These are phyloP conservation scores for Solanum okadae DNA, from an alignment of 257 asterid species.

Conservation along the genomic window DNA sequence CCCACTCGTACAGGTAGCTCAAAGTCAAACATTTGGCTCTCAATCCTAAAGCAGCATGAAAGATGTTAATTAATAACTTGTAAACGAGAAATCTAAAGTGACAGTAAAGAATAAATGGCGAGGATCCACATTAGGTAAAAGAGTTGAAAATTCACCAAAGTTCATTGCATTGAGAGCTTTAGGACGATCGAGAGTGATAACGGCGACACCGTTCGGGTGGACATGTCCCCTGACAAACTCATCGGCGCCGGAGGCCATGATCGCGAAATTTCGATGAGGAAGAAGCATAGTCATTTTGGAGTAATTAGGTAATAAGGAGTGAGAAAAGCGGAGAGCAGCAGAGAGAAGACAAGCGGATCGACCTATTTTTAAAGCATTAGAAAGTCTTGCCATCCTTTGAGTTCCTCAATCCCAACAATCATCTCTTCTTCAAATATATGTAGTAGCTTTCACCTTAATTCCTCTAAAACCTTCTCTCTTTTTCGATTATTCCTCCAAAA, in stretches of 20 bases:
- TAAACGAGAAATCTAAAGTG: not conserved
- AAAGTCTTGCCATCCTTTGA: not conserved
- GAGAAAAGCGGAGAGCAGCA: not conserved
- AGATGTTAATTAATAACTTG: not conserved
- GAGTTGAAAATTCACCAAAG: slow-evolving; percentile 31
- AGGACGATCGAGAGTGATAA: slow-evolving; percentile 92
- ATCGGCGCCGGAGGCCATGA: slow-evolving; percentile 50
- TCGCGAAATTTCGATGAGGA: slow-evolving; percentile 5
- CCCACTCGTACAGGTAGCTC: not conserved
- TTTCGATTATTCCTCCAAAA: too few species aligned
- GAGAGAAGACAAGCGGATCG: not conserved
- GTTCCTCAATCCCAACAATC: not conserved
- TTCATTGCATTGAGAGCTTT: slow-evolving; percentile 96
- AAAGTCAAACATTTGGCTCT: not conserved
- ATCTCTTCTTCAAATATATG: not conserved
- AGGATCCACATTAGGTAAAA: not conserved
- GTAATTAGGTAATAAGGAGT: not conserved
- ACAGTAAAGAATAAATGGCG: not conserved
- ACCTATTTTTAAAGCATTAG: not conserved
- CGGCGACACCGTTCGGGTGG: slow-evolving; percentile 72
- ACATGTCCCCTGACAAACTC: slow-evolving; percentile 73
- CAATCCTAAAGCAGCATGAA: not conserved
- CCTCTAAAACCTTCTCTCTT: not conserved
- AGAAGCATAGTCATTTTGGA: not conserved
- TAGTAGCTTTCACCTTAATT: not conserved